Base-by-base conservation (phyloP, 768 basidiomycete species). In the Leucosporidium creatinivorum region DNA sequence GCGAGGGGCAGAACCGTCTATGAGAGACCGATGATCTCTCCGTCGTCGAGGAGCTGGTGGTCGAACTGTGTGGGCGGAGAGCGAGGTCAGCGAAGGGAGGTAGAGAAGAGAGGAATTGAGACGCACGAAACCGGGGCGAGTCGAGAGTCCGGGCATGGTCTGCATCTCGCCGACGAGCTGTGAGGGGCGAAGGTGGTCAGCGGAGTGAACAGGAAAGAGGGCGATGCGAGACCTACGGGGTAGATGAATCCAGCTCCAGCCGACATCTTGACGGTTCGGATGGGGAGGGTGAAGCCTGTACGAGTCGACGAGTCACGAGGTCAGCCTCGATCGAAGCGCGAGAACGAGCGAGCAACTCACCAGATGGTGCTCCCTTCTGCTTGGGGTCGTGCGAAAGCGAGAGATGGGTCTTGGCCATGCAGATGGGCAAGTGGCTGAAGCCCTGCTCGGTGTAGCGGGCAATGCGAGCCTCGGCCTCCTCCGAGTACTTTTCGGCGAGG, bases 221-320 rank as follows among this genome's bases (percentile, higher is more conserved):
- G 15, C 8, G 39, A 44, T n/a, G n/a, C n/a, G 39, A 7, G 39
- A 44, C 39, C 8, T 33, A 59, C 26, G 28, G 94, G 93, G 79
- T 93, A 96, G 70, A 98, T 80, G 86, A 98, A 97, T 30, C 91
- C 91, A 65, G 93, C 93, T 52, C 94, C 94, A 8, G 92, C 96
- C 10, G 90, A 89, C 26, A 94, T 80, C 57, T 89, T 83, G 56
- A 97, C 89, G 63, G 86, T 85, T 39, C 90, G 86, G 77, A 99
- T 91, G 30, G 93, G 93, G 67, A 98, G 81, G 13, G 86, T 93
- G 81, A 99, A 99, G 31, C 91, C 93, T 86, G 69, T 9, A 4
- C 7, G 30, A 33, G 50, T 4, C 50, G 60, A 33, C 49, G 51
- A 36, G 33, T 63, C 62, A 2, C 17, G 19, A 55, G 26, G 65